Base-by-base conservation (phyloP, 345 rosid genomes). In the Gossypium mustelinum region DNA sequence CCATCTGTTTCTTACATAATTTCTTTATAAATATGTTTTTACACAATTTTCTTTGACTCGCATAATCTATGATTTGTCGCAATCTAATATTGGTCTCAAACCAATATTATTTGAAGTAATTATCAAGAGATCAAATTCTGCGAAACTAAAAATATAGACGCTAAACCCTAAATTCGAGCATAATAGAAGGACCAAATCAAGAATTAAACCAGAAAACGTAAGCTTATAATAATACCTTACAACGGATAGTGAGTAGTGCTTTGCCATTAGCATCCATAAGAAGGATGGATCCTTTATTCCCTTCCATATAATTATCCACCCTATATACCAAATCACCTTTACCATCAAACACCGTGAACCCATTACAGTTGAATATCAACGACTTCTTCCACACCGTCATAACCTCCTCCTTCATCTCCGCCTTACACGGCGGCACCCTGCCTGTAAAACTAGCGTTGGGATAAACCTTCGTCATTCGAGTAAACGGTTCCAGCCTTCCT, bases 311-410 rank as follows among this genome's bases (percentile, higher is more conserved):
- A 25, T 95, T 95, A 68, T 95, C 99, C 8, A 95, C 99, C 48
- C 99, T 82, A 59, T 83, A 95, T 7, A 85, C 85, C 20, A 95
- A 89, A 73, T 93, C 81, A 17, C 99, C 99, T 58, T 73, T 87
- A 51, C 88, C 69, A 70, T 93, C 96, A 63, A 76, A 91, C 68
- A 93, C 99, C 2, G 99, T 91, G 77, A 87, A 95, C n/a, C 99
- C 99, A 11, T 91, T 87, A 81, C 99, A 95, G 81, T 88, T 95
- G 80, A 95, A 94, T 20, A 95, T 86, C 75, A 95, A 83, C 1
- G 99, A 95, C 79, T 95, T 95, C 84, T 82, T 91, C 99, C 99
- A 95, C 62, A 93, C 98, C 11, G 98, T 95, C 0, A 91, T 75
- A 14, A 79, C 84, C 34, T 76, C 73, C 39, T 24, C 64, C 43